Conservation (phyloP, 2,329 filamentous ascomycete genomes). For the Periconia macrospinosa region DNA sequence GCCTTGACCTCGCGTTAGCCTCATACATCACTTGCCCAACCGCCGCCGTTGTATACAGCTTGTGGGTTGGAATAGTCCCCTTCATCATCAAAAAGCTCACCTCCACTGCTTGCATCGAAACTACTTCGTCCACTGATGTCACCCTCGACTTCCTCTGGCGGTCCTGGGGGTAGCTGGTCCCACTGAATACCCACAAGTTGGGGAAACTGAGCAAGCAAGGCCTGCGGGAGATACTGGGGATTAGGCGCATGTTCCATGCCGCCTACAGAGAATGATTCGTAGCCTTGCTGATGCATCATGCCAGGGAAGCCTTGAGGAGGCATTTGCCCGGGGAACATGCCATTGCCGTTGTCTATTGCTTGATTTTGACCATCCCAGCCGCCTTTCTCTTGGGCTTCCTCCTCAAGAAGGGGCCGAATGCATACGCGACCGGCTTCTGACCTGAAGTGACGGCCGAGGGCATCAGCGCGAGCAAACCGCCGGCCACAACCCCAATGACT, state of each 20-base stretch:
- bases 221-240: conserved; percentile 69
- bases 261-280: conserved; percentile 31
- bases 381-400: conserved; percentile 80
- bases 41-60: conserved; percentile 26
- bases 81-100: conserved; percentile 73
- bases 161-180: conserved; percentile 69
- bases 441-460: conserved; percentile 89
- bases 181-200: conserved; percentile 90
- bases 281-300: conserved; percentile 41
- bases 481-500: conserved; percentile 91
- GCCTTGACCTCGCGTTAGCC: conserved; percentile 18
- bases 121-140: conserved; percentile 78
- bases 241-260: conserved; percentile 31
- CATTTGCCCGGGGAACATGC: conserved; percentile 36
- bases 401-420: conserved; percentile 95
- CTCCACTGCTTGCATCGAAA: conserved; percentile 71
- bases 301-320: conserved; percentile 30
- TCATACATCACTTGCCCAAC: conserved; percentile 41
- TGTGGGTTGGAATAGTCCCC: conserved; percentile 51
- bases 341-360: conserved; percentile 59
- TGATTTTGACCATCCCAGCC: conserved; percentile 60
- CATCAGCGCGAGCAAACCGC: conserved; percentile 92
- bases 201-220: conserved; percentile 87
- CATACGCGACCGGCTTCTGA: conserved; percentile 94
- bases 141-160: conserved; percentile 56